Base-by-base conservation (phyloP, 805 yeast species). In the Huiozyma naganishii region DNA sequence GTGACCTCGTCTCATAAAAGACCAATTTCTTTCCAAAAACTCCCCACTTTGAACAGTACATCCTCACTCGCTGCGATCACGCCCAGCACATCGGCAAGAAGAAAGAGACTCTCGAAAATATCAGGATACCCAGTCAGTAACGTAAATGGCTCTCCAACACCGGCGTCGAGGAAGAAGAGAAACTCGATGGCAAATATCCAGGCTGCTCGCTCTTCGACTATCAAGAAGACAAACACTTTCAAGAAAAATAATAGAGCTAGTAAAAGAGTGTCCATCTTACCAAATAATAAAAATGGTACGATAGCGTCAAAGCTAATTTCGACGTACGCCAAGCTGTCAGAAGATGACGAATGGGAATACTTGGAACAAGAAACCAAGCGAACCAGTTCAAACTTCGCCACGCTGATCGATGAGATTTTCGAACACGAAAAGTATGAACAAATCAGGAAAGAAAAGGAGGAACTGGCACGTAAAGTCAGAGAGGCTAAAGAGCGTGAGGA, bases 371-470 rank as follows among this genome's bases (percentile, higher is more conserved):
- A 79, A 58, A 79, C 87, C 6, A 80, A 76, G 62, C 71, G 92
- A 61, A 80, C 89, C 1, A 78, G 85, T 33, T 79, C 85, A 11
- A 83, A 83, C 48, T 83, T 83, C 67, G 92, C 88, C 9, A 74
- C 83, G 2, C 66, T 83, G 37, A 80, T 87, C 67, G 90, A 83
- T 64, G 79, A 76, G 61, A 76, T 83, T 45, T 83, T 83, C 68
- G 82, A 76, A 53, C 83, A 80, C 59, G 88, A 80, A 54, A 73
- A 72, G 50, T 76, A 71, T 42, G 83, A 78, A 47, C 79, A 74
- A 55, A 64, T 71, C 51, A 76, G 71, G 72, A 70, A 61, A 46
- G 70, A 64, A 36, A 58, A 57, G 42, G 76, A 73, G 54, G 79
- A 76, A 30, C 42, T 63, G 12, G 65, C 60, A 41, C 51, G 63